Conservation (phyloP, 176 grass and related monocot species). For the bread wheat (Triticum aestivum) region DNA sequence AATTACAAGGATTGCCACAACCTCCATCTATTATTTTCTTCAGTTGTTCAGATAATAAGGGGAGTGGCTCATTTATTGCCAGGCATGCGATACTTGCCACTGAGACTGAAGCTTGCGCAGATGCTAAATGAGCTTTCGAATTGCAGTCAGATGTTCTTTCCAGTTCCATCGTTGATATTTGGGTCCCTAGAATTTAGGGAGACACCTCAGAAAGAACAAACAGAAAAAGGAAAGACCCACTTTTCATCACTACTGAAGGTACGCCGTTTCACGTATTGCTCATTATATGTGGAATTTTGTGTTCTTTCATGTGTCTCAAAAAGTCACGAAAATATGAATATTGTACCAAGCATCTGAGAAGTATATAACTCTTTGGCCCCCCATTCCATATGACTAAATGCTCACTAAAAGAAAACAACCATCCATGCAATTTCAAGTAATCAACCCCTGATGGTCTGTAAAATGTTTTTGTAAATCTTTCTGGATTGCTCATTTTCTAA, state of each 20-base stretch:
- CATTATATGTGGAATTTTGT: neutral
- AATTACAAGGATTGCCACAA: slow-evolving; percentile 81
- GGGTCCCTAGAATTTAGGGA: slow-evolving; percentile 72
- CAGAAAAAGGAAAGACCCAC: slow-evolving; percentile 40
- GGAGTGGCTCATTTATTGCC: slow-evolving; percentile 71
- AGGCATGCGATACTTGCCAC: slow-evolving; percentile 59
- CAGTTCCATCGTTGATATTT: slow-evolving; percentile 73
- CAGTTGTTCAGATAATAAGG: slow-evolving; percentile 65
- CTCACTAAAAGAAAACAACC: neutral
- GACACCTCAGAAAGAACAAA: slow-evolving; percentile 38
- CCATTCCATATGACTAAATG: neutral
- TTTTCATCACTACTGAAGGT: slow-evolving; percentile 85
- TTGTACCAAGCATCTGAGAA: neutral
- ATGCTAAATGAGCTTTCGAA: slow-evolving; percentile 87
- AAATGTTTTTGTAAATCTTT: neutral
- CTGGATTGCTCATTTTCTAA: slow-evolving; percentile 3
- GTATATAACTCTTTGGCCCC: neutral
- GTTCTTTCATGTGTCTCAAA: slow-evolving; percentile 7
- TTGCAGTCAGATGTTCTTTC: slow-evolving; percentile 77
- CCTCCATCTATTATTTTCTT: slow-evolving; percentile 54
- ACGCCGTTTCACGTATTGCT: slow-evolving; percentile 14
- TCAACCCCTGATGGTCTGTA: neutral
- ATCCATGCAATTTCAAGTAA: neutral
- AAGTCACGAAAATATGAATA: neutral
- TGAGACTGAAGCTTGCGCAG: slow-evolving; percentile 74